Percentiles rank a stretch among this genome's conserved stretches.
Conservation (phyloP, 2,329 filamentous ascomycete species). For the Trichoderma sp. region DNA sequence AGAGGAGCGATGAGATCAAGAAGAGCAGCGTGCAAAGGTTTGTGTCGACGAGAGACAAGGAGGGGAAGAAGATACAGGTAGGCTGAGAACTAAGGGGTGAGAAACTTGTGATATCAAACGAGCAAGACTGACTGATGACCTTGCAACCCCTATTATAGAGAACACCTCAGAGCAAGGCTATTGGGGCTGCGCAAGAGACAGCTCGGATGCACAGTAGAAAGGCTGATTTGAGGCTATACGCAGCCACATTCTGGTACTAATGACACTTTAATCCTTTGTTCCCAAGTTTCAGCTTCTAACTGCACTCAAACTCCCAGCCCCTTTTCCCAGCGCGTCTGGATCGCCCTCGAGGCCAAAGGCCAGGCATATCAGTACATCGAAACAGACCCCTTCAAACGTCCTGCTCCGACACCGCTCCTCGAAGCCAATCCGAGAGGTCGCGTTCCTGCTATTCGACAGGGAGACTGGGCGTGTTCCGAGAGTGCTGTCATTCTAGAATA, state of each 20-base stretch:
- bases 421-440: slow-evolving; percentile 74
- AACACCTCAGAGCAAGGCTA: slow-evolving; percentile 68
- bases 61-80: slow-evolving; percentile 52
- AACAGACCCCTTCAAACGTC: slow-evolving; percentile 75
- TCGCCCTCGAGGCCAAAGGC: slow-evolving; percentile 76
- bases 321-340: slow-evolving; percentile 87
- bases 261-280: slow-evolving; percentile 26
- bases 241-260: slow-evolving; percentile 74
- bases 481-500: slow-evolving; percentile 84
- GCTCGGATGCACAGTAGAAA: slow-evolving; percentile 69
- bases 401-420: slow-evolving; percentile 52
- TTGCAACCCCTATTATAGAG: slow-evolving; percentile 47
- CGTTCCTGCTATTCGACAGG: slow-evolving; percentile 74
- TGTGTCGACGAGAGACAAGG: slow-evolving; percentile 62
- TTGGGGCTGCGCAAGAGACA: slow-evolving; percentile 66
- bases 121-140: neutral
- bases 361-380: slow-evolving; percentile 84
- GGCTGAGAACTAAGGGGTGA: neutral
- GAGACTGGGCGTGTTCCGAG: slow-evolving; percentile 79
- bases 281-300: neutral
- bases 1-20: slow-evolving; percentile 75
- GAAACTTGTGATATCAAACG: neutral
- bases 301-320: slow-evolving; percentile 48
- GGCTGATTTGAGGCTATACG: slow-evolving; percentile 71
- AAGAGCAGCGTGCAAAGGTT: slow-evolving; percentile 73